phyloP scores from a whole-genome alignment of 169 alveolate genomes.

The Eimeria praecox region DNA sequence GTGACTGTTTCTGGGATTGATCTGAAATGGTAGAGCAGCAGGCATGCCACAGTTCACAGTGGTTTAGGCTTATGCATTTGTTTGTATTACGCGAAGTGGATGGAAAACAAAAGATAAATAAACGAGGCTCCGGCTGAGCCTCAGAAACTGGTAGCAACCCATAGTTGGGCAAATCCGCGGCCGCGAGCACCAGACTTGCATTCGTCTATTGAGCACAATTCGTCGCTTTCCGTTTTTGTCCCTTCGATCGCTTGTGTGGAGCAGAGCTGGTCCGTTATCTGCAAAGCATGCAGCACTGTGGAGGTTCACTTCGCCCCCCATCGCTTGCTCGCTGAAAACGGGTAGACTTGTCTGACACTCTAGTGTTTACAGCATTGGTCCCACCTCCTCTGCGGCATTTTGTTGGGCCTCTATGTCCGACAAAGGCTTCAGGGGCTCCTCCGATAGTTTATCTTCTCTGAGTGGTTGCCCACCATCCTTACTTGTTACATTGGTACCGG shows the following conservation, averaged over 20 bases:
- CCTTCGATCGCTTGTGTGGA: constrained; percentile 41
- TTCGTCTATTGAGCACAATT: constrained; percentile 54
- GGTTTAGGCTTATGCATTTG: neutral
- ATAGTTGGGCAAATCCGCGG: neutral
- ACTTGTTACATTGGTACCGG: neutral
- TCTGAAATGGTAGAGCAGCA: neutral
- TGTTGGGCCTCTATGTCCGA: neutral
- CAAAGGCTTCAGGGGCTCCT: neutral
- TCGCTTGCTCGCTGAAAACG: neutral
- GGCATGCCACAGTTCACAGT: neutral
- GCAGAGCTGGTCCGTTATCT: constrained; percentile 18
- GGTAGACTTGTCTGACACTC: neutral
- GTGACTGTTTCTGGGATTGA: constrained; percentile 4
- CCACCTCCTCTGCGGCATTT: neutral
- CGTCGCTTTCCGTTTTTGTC: constrained; percentile 41
- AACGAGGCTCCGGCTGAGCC: neutral
- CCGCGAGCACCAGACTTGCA: constrained; percentile 29
- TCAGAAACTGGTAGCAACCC: neutral
- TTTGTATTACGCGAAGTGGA: neutral
- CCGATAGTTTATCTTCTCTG: neutral
- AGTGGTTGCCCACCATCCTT: neutral
- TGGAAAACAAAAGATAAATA: neutral
- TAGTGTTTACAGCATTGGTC: neutral
- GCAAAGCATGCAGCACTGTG: neutral
- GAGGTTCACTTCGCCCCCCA: neutral